Percentiles rank a stretch among this genome's conserved stretches.
These are phyloP conservation scores for Nephelium lappaceum DNA, from an alignment of 345 rosid genomes.

Conservation along the genomic window DNA sequence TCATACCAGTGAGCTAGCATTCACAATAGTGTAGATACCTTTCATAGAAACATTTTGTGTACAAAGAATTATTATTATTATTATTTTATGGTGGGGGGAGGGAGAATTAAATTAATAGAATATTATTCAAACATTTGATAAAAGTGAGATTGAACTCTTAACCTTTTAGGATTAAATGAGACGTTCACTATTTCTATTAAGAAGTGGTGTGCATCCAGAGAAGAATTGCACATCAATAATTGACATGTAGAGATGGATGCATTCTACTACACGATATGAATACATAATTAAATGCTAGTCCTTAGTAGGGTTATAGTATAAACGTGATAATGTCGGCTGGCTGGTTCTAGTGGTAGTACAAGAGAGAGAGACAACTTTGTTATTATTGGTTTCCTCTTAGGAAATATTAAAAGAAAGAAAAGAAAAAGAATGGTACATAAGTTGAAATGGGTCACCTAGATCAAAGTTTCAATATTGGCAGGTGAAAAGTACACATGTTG, in stretches of 20 bases:
- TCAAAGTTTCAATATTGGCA: not conserved
- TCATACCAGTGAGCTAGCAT: too few species aligned
- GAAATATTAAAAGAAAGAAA: constrained; percentile 6
- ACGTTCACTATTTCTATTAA: too few species aligned
- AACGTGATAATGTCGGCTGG: constrained; percentile 48
- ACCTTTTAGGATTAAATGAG: too few species aligned
- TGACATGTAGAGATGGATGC: not conserved
- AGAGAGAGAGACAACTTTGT: constrained; percentile 46
- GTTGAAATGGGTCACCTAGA: not conserved
- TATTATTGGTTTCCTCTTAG: constrained; percentile 32
- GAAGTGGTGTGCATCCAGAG: too few species aligned
- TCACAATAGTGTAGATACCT: too few species aligned
- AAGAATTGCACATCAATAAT: not conserved
- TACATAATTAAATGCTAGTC: not conserved
- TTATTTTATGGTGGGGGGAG: too few species aligned
- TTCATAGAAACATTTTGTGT: too few species aligned
- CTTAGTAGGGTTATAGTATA: constrained; percentile 39
- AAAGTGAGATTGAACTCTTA: too few species aligned
- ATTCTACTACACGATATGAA: not conserved
- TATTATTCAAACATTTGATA: too few species aligned
- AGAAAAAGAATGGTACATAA: constrained; percentile 9
- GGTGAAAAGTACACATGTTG: constrained; percentile 7
- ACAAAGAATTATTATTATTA: too few species aligned
- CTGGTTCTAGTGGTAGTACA: constrained; percentile 47
- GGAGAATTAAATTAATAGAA: too few species aligned